Conservation (phyloP, 257 asterid species). For the Salvia hispanica region DNA sequence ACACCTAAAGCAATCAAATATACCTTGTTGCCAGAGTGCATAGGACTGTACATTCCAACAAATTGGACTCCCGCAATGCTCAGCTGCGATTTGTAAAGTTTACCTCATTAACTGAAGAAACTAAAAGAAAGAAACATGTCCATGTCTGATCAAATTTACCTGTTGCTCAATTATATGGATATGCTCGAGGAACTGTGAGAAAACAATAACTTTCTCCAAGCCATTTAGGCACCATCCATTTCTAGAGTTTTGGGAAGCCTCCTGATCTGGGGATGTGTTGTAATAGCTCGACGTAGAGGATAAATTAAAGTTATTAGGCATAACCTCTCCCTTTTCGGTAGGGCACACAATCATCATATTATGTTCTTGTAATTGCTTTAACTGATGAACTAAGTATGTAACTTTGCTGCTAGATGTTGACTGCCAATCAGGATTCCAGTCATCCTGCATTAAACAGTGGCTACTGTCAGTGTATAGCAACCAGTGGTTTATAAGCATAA, state of each 20-base stretch:
- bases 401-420: conserved; percentile 98
- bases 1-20: conserved; percentile 22
- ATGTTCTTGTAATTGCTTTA: conserved; percentile 63
- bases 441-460: conserved; percentile 60
- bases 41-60: conserved; percentile 90
- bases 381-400: conserved; percentile 62
- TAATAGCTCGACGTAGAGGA: conserved; percentile 31
- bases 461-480: conserved; percentile 20
- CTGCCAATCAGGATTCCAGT: conserved; percentile 99
- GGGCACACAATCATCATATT: conserved; percentile 47
- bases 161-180: conserved; percentile 92
- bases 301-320: conserved; percentile 32
- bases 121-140: conserved; percentile 25
- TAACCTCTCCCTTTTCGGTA: conserved; percentile 36
- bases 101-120: conserved; percentile 32
- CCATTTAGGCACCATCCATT: conserved; percentile 35
- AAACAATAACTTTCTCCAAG: conserved; percentile 82
- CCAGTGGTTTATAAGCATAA: conserved; percentile 15
- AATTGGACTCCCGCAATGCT: conserved; percentile 70
- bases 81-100: conserved; percentile 50
- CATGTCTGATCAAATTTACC: conserved; percentile 49
- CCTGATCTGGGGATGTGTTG: conserved; percentile 30
- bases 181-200: conserved; percentile 98
- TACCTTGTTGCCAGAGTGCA: conserved; percentile 83
- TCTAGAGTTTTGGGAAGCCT: conserved; percentile 35